Evolutionary conservation across 169 alveolate species (phyloP).

Genomic region (Plasmodium ovale): DNA sequence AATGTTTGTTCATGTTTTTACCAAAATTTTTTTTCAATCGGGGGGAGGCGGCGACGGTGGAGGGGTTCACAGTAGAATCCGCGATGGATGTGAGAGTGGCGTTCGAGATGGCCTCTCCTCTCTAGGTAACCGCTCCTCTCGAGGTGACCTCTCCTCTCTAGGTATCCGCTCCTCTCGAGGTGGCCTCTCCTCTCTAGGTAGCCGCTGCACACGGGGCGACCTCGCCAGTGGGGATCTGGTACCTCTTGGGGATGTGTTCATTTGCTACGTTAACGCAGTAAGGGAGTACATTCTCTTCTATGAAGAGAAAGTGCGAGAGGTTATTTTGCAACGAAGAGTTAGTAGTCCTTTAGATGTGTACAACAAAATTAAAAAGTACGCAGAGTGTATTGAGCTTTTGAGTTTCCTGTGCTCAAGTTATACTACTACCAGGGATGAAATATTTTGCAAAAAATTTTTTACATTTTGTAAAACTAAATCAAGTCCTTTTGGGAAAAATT

Average conservation of each 20-base stretch:
- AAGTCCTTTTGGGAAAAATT: background rate
- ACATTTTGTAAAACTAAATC: slow-evolving; percentile 1
- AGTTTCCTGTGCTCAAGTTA: slow-evolving; percentile 46
- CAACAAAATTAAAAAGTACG: slow-evolving; percentile 11
- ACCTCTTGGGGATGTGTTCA: slow-evolving; percentile 37
- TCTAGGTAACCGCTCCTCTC: no score
- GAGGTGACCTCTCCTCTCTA: no score
- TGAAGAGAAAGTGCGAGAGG: slow-evolving; percentile 16
- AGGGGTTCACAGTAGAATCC: background rate
- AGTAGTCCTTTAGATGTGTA: slow-evolving; percentile 41
- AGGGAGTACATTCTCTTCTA: slow-evolving; percentile 14
- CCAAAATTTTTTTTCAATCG: background rate
- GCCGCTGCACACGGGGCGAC: background rate
- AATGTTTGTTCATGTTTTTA: slow-evolving; percentile 28
- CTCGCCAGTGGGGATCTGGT: background rate
- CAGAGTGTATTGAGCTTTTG: slow-evolving; percentile 43
- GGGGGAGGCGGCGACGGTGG: background rate
- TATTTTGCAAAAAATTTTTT: slow-evolving; percentile 6
- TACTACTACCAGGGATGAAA: background rate
- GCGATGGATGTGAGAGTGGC: no score
- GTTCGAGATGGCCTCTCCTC: no score
- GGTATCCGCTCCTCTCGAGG: no score
- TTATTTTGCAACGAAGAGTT: background rate
- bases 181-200: background rate
- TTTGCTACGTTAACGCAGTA: slow-evolving; percentile 10